Evolutionary conservation across 345 rosid species (phyloP).

Genomic region (Cardamine resedifolia): DNA sequence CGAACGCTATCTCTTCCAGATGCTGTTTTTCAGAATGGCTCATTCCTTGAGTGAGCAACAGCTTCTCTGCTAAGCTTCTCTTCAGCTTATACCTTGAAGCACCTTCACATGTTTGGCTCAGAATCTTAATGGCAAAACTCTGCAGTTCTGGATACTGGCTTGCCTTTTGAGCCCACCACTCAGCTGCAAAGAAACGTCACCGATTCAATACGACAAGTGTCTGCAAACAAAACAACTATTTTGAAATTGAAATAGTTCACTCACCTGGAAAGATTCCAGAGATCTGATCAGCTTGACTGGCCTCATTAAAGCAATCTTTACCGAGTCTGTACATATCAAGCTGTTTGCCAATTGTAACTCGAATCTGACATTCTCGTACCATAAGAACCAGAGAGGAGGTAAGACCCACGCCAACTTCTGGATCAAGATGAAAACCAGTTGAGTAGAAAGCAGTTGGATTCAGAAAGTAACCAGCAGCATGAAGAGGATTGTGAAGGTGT

Average conservation of each 20-base stretch:
- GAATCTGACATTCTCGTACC: constrained; percentile 36
- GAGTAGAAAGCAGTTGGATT: constrained; percentile 61
- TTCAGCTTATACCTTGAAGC: constrained; percentile 51
- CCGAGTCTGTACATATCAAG: constrained; percentile 46
- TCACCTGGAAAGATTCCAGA: constrained; percentile 47
- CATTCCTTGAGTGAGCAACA: constrained; percentile 29
- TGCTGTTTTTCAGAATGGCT: constrained; percentile 31
- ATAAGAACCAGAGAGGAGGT: constrained; percentile 42
- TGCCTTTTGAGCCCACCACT: constrained; percentile 62
- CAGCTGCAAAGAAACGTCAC: constrained; percentile 35
- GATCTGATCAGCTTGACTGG: constrained; percentile 44
- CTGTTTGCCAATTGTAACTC: constrained; percentile 42
- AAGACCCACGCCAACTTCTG: constrained; percentile 52
- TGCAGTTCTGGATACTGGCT: constrained; percentile 53
- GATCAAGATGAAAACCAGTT: constrained; percentile 44
- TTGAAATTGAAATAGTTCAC: constrained; percentile 1
- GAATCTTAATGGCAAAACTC: constrained; percentile 46
- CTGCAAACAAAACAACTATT: background rate
- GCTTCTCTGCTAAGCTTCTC: constrained; percentile 52
- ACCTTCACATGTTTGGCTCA: constrained; percentile 63
- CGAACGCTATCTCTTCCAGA: constrained; percentile 38
- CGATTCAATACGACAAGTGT: background rate
- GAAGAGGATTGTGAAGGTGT: constrained; percentile 57
- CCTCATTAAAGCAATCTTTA: constrained; percentile 46
- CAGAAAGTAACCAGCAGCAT: constrained; percentile 65